phyloP scores from a whole-genome alignment of 345 rosid genomes.

The Citrus mangshanensis region DNA sequence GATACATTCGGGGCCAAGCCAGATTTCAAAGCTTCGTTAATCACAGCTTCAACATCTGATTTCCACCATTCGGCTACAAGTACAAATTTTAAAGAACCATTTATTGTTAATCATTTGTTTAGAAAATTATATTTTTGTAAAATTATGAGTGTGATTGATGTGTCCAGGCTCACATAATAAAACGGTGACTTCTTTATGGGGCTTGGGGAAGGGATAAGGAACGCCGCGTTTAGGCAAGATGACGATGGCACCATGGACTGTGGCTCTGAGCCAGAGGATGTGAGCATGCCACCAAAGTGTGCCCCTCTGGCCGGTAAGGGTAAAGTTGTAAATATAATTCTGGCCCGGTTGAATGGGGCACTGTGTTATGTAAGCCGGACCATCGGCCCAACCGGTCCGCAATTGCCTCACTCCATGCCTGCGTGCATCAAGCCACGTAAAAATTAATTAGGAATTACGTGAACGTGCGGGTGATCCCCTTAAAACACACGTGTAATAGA shows the following conservation, averaged over 20 bases:
- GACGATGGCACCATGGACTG: conserved; percentile 81
- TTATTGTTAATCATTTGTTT: neutral
- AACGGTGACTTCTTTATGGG: conserved; percentile 55
- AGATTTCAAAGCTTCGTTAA: conserved; percentile 64
- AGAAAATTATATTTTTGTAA: too few relatives aligned
- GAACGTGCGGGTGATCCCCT: too few relatives aligned
- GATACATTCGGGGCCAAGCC: conserved; percentile 85
- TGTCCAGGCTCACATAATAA: conserved; percentile 37
- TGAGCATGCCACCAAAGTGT: conserved; percentile 89
- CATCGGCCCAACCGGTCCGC: conserved; percentile 86
- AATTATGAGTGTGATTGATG: too few relatives aligned
- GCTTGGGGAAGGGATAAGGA: conserved; percentile 85
- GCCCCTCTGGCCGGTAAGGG: conserved; percentile 75
- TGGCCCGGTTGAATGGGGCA: conserved; percentile 87
- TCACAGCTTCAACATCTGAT: conserved; percentile 75
- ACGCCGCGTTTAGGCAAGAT: conserved; percentile 76
- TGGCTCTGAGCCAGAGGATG: conserved; percentile 91
- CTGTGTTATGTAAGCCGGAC: conserved; percentile 91
- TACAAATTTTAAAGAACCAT: neutral
- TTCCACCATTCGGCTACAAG: conserved; percentile 92
- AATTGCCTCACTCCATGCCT: conserved; percentile 88
- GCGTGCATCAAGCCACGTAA: neutral
- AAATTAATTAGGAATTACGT: neutral
- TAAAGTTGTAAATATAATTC: conserved; percentile 64
- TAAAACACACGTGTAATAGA: too few relatives aligned